Evolutionary conservation across 306 rosid species (phyloP).

Genomic region (Trifolium dubium): DNA sequence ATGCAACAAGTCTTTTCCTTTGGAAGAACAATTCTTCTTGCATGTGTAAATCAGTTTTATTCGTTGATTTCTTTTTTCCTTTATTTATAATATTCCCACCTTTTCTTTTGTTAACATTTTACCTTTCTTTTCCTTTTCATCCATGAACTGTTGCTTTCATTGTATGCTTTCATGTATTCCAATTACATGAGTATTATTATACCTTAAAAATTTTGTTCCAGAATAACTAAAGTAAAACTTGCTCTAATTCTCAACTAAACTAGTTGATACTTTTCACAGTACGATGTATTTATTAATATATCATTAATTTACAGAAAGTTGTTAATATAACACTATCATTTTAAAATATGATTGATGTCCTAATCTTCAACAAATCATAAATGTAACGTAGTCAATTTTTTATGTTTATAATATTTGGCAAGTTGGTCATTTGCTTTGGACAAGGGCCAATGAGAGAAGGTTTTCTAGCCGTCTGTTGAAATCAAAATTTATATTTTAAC

Average conservation of each 20-base stretch:
- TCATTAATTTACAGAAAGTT: not conserved
- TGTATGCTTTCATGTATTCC: not conserved
- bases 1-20: conserved; percentile 3
- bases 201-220: too few relatives aligned
- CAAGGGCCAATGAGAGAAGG: conserved; percentile 14
- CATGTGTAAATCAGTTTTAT: not conserved
- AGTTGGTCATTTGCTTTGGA: conserved; percentile 21
- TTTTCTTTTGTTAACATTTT: not conserved
- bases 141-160: conserved; percentile 5
- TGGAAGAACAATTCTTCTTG: not conserved
- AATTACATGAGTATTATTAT: too few relatives aligned
- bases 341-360: conserved; percentile 19
- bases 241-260: not conserved
- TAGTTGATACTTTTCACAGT: not conserved
- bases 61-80: not conserved
- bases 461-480: not conserved
- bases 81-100: not conserved
- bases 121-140: not conserved
- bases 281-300: not conserved
- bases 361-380: conserved; percentile 25
- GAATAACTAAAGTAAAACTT: too few relatives aligned
- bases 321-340: not conserved
- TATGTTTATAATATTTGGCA: conserved; percentile 37
- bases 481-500: conserved; percentile 4
- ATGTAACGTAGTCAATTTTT: not conserved